A percentile compares a stretch with the other conserved stretches of the same genome.
Evolutionary conservation across 225 moss, liverwort and hornwort species (phyloP).

Genomic region (Marchantia paleacea): DNA sequence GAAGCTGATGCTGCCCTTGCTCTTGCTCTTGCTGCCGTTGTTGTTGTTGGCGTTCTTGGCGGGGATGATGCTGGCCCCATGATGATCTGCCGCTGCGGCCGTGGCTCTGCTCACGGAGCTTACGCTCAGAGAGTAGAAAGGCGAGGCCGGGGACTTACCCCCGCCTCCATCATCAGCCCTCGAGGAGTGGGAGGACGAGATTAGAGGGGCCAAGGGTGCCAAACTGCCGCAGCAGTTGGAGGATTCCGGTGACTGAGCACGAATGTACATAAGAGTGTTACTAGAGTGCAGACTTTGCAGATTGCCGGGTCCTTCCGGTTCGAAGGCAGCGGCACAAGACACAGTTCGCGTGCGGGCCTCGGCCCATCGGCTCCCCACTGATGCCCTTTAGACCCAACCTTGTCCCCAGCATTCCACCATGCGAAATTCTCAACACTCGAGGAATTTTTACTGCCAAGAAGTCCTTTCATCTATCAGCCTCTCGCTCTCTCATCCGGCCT

Average conservation of each 20-base stretch:
- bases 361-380: constrained; percentile 19
- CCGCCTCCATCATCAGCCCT: background rate
- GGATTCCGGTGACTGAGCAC: constrained; percentile 33
- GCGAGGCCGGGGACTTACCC: background rate
- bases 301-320: constrained; percentile 4
- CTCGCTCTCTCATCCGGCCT: background rate
- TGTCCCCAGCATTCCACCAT: constrained; percentile 20
- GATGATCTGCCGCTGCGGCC: background rate
- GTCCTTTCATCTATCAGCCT: constrained; percentile 28
- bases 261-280: constrained; percentile 34
- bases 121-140: background rate
- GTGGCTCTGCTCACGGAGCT: background rate
- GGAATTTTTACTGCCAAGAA: constrained; percentile 21
- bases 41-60: background rate
- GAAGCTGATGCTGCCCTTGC: too few relatives aligned
- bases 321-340: background rate
- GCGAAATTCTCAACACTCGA: constrained; percentile 25
- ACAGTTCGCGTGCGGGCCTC: background rate
- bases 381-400: constrained; percentile 27
- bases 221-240: constrained; percentile 12
- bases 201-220: constrained; percentile 18
- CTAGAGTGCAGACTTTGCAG: constrained; percentile 27
- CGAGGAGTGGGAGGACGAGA: background rate
- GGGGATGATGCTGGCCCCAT: background rate
- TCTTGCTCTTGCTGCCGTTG: too few relatives aligned